phyloP scores from a whole-genome alignment of 1,139 yeast species.

The Scheffersomyces parashehatae region DNA sequence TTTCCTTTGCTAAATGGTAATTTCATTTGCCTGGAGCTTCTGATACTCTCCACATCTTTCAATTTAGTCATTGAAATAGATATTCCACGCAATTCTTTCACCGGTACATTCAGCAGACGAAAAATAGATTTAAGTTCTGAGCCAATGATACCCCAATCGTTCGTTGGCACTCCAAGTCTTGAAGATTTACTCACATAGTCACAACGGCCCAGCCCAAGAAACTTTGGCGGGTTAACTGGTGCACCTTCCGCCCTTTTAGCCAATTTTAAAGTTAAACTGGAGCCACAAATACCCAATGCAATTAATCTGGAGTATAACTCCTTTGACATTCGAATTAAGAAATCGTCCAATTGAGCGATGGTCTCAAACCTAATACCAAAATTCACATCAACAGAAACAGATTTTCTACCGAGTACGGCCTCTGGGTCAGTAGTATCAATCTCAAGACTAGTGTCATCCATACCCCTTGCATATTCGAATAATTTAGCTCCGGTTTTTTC shows the following conservation, averaged over 20 bases:
- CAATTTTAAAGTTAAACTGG: constrained; percentile 61
- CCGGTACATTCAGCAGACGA: constrained; percentile 59
- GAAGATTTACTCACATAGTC: constrained; percentile 62
- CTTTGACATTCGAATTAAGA: constrained; percentile 55
- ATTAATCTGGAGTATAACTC: constrained; percentile 61
- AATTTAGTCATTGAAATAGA: constrained; percentile 67
- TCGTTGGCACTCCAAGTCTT: constrained; percentile 62
- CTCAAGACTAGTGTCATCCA: constrained; percentile 60
- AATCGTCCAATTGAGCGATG: constrained; percentile 60
- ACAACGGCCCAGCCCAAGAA: constrained; percentile 81
- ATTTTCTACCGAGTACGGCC: constrained; percentile 56
- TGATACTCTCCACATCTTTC: constrained; percentile 34
- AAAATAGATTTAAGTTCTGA: constrained; percentile 61
- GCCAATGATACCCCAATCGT: constrained; percentile 61
- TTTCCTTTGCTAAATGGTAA: constrained; percentile 32
- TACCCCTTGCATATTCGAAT: constrained; percentile 61
- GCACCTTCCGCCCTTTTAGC: constrained; percentile 67
- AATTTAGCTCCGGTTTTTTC: constrained; percentile 68
- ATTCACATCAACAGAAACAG: constrained; percentile 85
- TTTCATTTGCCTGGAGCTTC: constrained; percentile 39
- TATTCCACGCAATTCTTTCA: constrained; percentile 74
- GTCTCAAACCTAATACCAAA: constrained; percentile 82
- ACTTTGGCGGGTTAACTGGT: constrained; percentile 74
- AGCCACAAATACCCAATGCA: constrained; percentile 51
- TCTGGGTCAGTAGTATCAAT: constrained; percentile 46